Conservation (phyloP, 2,329 filamentous ascomycete species). For the Daldinia eschscholtzii region DNA sequence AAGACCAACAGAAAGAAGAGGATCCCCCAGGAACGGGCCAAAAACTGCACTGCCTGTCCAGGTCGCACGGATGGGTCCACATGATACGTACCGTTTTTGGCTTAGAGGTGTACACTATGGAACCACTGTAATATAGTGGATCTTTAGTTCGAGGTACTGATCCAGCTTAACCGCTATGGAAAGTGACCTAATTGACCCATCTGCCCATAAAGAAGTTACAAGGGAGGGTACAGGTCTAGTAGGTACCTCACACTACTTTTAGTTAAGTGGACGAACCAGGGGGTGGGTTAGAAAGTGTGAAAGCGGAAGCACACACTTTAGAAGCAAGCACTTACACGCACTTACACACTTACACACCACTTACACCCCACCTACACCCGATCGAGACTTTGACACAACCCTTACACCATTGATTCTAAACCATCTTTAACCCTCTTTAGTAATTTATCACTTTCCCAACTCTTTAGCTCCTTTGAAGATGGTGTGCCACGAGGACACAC, state of each 20-base stretch:
- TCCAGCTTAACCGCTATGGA: conserved; percentile 1
- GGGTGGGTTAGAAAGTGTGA: conserved; percentile 10
- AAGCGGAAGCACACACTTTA: background rate
- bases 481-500: conserved; percentile 40
- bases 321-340: conserved; percentile 21
- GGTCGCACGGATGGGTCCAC: conserved; percentile 43
- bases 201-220: background rate
- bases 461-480: conserved; percentile 28
- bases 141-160: conserved; percentile 28
- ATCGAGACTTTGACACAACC: conserved; percentile 38
- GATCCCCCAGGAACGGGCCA: conserved; percentile 28
- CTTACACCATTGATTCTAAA: conserved; percentile 36
- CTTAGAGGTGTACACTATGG: conserved; percentile 43
- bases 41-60: conserved; percentile 32
- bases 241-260: background rate
- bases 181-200: background rate
- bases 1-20: conserved; percentile 44
- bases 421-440: conserved; percentile 30
- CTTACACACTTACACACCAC: too few species aligned
- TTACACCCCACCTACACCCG: background rate
- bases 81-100: conserved; percentile 48
- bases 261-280: conserved; percentile 26
- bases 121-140: conserved; percentile 34
- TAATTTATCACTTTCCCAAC: conserved; percentile 20
- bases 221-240: conserved; percentile 6